These are phyloP conservation scores for Helenozyma baotianmanensis DNA, from an alignment of 805 yeast species.

Conservation along the genomic window DNA sequence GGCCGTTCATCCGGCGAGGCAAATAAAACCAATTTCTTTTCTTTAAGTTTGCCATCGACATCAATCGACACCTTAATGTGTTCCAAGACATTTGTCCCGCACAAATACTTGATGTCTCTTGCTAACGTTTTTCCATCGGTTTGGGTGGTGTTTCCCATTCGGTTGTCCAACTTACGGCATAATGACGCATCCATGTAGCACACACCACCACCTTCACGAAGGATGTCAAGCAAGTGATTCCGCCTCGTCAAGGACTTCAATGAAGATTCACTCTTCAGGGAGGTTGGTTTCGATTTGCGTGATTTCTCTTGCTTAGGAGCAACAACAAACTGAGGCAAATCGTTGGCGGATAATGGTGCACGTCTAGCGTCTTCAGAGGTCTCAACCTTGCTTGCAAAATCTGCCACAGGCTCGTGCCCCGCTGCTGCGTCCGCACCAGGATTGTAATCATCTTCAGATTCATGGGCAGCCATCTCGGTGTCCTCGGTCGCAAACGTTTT, in stretches of 20 bases:
- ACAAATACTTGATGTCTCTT: conserved; percentile 31
- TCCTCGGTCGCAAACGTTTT: conserved; percentile 5
- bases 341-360: conserved; percentile 5
- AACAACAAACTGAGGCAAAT: conserved; percentile 9
- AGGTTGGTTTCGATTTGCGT: background rate
- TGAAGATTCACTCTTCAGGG: conserved; percentile 13
- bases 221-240: conserved; percentile 22
- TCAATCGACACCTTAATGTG: conserved; percentile 19
- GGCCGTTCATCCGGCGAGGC: conserved; percentile 26
- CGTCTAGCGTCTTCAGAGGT: background rate
- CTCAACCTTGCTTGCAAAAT: background rate
- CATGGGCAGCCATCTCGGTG: background rate
- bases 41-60: conserved; percentile 23
- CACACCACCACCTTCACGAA: conserved; percentile 37
- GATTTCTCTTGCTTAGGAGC: conserved; percentile 1
- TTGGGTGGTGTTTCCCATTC: conserved; percentile 21
- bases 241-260: conserved; percentile 29
- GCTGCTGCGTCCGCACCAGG: conserved; percentile 5
- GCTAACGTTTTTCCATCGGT: conserved; percentile 39
- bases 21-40: conserved; percentile 30
- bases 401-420: no score
- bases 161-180: conserved; percentile 28
- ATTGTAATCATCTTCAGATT: conserved; percentile 6
- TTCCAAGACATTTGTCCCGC: conserved; percentile 18
- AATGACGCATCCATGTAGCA: conserved; percentile 29